Conservation (phyloP, 495 filamentous ascomycete species). For the Sphaerosporella brunnea region DNA sequence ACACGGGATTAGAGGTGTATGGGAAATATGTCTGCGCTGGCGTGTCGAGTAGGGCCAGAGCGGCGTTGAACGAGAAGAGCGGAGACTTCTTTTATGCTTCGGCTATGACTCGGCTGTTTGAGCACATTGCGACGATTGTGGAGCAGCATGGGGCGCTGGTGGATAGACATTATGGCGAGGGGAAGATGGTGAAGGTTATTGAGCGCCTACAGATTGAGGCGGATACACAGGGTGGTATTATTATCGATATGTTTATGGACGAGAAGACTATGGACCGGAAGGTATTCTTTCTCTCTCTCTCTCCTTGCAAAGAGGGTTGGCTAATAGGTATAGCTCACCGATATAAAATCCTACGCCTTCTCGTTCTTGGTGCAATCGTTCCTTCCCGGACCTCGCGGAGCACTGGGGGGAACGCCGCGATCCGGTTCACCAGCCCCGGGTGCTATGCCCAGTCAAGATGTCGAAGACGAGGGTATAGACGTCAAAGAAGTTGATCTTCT, state of each 20-base stretch:
- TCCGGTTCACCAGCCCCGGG: slow-evolving; percentile 50
- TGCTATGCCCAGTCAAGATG: slow-evolving; percentile 31
- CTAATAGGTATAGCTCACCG: slow-evolving; percentile 62
- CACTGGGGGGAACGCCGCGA: slow-evolving; percentile 16
- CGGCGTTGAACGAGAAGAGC: slow-evolving; percentile 41
- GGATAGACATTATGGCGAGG: slow-evolving; percentile 76
- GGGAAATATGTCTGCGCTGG: slow-evolving; percentile 89
- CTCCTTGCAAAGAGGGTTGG: too few relatives aligned
- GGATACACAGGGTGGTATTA: slow-evolving; percentile 92
- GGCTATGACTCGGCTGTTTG: slow-evolving; percentile 77
- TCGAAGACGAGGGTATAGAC: slow-evolving; percentile 80
- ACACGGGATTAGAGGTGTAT: slow-evolving; percentile 85
- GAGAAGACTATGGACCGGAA: slow-evolving; percentile 67
- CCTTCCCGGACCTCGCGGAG: slow-evolving; percentile 33
- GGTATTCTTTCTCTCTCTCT: slow-evolving; percentile 4
- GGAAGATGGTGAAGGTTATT: slow-evolving; percentile 91
- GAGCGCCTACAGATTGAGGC: slow-evolving; percentile 84
- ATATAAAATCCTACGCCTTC: slow-evolving; percentile 92
- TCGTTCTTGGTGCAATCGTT: slow-evolving; percentile 94
- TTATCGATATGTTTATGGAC: slow-evolving; percentile 88
- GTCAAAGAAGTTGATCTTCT: slow-evolving; percentile 87
- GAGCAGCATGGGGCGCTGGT: slow-evolving; percentile 79
- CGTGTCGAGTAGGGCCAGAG: slow-evolving; percentile 63
- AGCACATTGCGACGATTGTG: slow-evolving; percentile 91
- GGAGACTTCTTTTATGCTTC: slow-evolving; percentile 84